Conservation (phyloP, 257 asterid species). For the Misopates orontium region DNA sequence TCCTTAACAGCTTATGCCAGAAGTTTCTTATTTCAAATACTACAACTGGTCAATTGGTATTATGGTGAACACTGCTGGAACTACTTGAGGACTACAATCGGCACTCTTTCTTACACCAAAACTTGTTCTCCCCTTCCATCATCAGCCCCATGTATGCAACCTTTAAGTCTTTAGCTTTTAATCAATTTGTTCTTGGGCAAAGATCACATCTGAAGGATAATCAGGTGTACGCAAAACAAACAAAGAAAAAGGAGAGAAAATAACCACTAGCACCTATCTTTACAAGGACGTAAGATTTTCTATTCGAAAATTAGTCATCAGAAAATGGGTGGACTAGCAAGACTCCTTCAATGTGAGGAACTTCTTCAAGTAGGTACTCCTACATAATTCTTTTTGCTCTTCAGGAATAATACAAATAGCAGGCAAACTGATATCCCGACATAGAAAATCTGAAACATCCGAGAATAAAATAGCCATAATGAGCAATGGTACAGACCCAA, state of each 20-base stretch:
- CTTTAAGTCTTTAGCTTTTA: too few relatives aligned
- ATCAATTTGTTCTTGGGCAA: not conserved
- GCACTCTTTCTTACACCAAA: too few relatives aligned
- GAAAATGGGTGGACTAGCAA: not conserved
- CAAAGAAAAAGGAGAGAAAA: not conserved
- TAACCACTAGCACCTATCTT: not conserved
- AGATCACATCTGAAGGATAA: not conserved
- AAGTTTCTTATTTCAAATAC: not conserved
- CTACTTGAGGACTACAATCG: not conserved
- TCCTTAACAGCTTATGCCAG: not conserved
- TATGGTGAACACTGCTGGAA: not conserved
- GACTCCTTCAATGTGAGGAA: not conserved
- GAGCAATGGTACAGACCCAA: constrained; percentile 61
- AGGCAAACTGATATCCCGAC: not conserved
- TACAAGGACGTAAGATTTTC: not conserved
- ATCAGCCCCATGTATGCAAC: too few relatives aligned
- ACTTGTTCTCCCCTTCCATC: too few relatives aligned
- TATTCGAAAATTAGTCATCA: not conserved
- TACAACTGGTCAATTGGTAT: too few relatives aligned
- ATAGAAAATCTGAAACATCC: not conserved
- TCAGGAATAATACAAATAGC: not conserved
- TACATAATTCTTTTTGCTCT: not conserved
- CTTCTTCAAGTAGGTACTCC: not conserved
- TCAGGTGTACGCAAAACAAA: not conserved
- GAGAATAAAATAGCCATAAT: constrained; percentile 1